A percentile compares a stretch with the other conserved stretches of the same genome.
These are phyloP conservation scores for Truncatella angustata DNA, from an alignment of 2,329 filamentous ascomycete genomes.

Conservation along the genomic window DNA sequence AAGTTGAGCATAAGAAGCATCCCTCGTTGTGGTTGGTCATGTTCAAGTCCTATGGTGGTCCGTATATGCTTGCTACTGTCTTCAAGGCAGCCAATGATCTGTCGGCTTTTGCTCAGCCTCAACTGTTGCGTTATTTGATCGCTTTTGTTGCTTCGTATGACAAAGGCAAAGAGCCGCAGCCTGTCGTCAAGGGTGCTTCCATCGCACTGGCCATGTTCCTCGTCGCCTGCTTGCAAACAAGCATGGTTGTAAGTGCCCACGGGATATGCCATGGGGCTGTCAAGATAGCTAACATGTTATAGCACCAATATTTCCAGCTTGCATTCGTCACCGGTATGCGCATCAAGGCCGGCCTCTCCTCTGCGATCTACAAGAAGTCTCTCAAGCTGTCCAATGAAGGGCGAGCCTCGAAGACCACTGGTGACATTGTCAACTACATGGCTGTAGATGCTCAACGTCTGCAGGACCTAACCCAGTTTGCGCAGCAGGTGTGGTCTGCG, in stretches of 20 bases:
- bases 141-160: constrained; percentile 78
- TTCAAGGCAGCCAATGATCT: constrained; percentile 90
- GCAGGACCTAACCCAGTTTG: constrained; percentile 92
- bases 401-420: constrained; percentile 81
- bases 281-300: background rate
- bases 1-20: constrained; percentile 65
- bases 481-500: constrained; percentile 93
- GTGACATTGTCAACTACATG: constrained; percentile 99
- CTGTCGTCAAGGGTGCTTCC: constrained; percentile 77
- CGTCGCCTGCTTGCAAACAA: constrained; percentile 82
- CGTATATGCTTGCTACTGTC: constrained; percentile 76
- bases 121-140: constrained; percentile 82
- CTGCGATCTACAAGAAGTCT: constrained; percentile 90
- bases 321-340: constrained; percentile 96
- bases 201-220: constrained; percentile 92
- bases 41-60: constrained; percentile 79
- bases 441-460: constrained; percentile 95
- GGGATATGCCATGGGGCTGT: background rate
- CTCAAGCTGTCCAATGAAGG: constrained; percentile 91
- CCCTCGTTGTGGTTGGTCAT: constrained; percentile 87
- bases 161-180: constrained; percentile 60
- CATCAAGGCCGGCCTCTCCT: constrained; percentile 86
- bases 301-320: constrained; percentile 94
- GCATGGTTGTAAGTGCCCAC: constrained; percentile 58
- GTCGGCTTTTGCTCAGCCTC: constrained; percentile 85